Evolutionary conservation across 2,329 filamentous ascomycete species (phyloP).

Genomic region (Fonsecaea erecta): DNA sequence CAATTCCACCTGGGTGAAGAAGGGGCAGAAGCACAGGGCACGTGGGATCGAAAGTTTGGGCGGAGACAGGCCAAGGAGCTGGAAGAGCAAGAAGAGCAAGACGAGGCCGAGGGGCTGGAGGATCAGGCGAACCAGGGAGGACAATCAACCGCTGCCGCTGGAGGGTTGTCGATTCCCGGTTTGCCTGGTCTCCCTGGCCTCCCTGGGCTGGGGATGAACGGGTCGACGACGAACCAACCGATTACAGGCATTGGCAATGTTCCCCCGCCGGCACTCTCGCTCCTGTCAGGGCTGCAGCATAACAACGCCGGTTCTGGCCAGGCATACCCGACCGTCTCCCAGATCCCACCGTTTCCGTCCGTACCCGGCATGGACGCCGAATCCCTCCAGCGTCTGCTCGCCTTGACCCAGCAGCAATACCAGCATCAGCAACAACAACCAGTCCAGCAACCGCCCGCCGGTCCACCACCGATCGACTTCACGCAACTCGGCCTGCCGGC

Average conservation of each 20-base stretch:
- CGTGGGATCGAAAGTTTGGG: conserved; percentile 80
- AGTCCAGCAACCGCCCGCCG: conserved; percentile 45
- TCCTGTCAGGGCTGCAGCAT: conserved; percentile 37
- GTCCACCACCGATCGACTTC: conserved; percentile 41
- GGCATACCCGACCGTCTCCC: neutral
- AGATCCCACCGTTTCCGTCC: conserved; percentile 45
- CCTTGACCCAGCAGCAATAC: conserved; percentile 39
- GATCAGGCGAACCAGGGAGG: conserved; percentile 69
- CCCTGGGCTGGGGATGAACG: conserved; percentile 11
- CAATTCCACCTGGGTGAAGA: conserved; percentile 94
- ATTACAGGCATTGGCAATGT: conserved; percentile 34
- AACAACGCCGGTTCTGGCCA: neutral
- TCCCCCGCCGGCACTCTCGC: conserved; percentile 21
- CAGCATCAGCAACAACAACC: conserved; percentile 40
- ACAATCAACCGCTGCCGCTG: conserved; percentile 35
- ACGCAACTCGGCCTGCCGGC: conserved; percentile 41
- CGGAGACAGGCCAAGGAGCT: conserved; percentile 83
- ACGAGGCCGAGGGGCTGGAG: conserved; percentile 88
- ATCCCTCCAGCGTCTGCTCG: conserved; percentile 41
- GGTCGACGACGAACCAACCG: neutral
- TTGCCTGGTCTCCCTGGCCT: conserved; percentile 29
- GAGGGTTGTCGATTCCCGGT: conserved; percentile 32
- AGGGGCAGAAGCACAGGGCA: conserved; percentile 92
- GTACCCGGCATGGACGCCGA: conserved; percentile 58
- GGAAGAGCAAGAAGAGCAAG: conserved; percentile 90